Conservation (phyloP, 805 yeast genomes). For the Yarrowia sp. region DNA sequence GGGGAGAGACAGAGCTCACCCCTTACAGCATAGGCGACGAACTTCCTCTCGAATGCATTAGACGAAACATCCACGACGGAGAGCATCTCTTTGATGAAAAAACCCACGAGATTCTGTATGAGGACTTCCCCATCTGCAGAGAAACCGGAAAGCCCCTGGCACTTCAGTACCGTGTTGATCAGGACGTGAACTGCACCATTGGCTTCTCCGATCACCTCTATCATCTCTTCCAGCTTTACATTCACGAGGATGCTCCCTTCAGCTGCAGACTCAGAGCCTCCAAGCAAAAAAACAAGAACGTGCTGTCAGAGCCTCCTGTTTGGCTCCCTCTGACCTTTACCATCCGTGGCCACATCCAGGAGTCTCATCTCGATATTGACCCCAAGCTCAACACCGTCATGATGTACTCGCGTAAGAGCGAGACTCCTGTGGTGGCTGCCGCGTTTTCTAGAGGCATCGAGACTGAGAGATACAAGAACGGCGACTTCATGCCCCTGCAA, state of each 20-base stretch:
- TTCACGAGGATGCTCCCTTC: conserved; percentile 76
- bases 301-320: neutral
- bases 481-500: conserved; percentile 56
- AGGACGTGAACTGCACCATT: conserved; percentile 59
- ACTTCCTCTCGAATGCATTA: conserved; percentile 54
- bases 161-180: conserved; percentile 51
- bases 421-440: conserved; percentile 52
- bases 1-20: conserved; percentile 12
- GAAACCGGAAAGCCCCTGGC: conserved; percentile 62
- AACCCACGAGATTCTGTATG: conserved; percentile 52
- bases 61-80: conserved; percentile 69
- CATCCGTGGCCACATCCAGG: conserved; percentile 64
- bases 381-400: conserved; percentile 53
- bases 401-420: conserved; percentile 40
- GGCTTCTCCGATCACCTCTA: conserved; percentile 60
- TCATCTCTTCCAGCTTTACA: conserved; percentile 70
- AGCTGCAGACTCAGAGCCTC: conserved; percentile 51
- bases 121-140: conserved; percentile 57
- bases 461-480: conserved; percentile 62
- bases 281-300: conserved; percentile 6
- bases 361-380: conserved; percentile 68
- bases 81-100: conserved; percentile 69
- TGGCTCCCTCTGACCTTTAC: conserved; percentile 59
- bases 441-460: conserved; percentile 63
- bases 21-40: conserved; percentile 24